Evolutionary conservation across 75 land plant genomes (phyloP).

Genomic region (Larix kaempferi): DNA sequence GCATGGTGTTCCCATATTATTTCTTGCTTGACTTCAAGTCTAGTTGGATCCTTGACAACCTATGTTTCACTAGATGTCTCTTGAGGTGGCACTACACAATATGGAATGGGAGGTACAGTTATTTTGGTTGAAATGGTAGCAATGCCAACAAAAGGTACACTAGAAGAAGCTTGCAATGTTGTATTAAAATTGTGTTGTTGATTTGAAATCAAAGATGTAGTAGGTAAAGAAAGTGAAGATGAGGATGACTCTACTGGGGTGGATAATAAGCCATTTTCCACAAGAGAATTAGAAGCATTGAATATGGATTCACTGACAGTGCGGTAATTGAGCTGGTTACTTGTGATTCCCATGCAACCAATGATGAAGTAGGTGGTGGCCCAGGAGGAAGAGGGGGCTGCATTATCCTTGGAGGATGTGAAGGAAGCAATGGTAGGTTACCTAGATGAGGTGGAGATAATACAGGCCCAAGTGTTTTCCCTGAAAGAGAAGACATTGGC

Average conservation of each 20-base stretch:
- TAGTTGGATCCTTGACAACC: slow-evolving; percentile 37
- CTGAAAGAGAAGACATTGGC: slow-evolving; percentile 3
- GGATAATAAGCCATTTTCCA: slow-evolving; percentile 75
- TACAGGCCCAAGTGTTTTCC: neutral
- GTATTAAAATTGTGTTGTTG: slow-evolving; percentile 10
- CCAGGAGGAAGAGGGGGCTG: slow-evolving; percentile 49
- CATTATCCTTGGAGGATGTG: slow-evolving; percentile 14
- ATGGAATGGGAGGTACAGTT: slow-evolving; percentile 1
- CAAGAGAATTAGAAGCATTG: slow-evolving; percentile 59
- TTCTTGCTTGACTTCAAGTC: slow-evolving; percentile 66
- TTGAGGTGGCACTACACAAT: slow-evolving; percentile 3
- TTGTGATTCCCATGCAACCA: slow-evolving; percentile 14
- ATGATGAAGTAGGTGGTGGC: slow-evolving; percentile 52
- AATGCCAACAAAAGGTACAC: slow-evolving; percentile 3
- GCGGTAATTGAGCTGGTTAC: slow-evolving; percentile 9
- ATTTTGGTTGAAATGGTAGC: neutral
- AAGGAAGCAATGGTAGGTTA: slow-evolving; percentile 1
- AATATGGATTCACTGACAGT: slow-evolving; percentile 27
- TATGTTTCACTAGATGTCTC: neutral
- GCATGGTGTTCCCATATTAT: slow-evolving; percentile 62
- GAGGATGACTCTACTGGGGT: slow-evolving; percentile 24
- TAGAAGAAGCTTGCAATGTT: slow-evolving; percentile 15
- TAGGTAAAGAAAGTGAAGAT: neutral
- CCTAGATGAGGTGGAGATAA: slow-evolving; percentile 6
- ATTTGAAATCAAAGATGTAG: slow-evolving; percentile 9